Base-by-base conservation (phyloP, 2,329 filamentous ascomycete species). In the Sphaerostilbella broomeana region DNA sequence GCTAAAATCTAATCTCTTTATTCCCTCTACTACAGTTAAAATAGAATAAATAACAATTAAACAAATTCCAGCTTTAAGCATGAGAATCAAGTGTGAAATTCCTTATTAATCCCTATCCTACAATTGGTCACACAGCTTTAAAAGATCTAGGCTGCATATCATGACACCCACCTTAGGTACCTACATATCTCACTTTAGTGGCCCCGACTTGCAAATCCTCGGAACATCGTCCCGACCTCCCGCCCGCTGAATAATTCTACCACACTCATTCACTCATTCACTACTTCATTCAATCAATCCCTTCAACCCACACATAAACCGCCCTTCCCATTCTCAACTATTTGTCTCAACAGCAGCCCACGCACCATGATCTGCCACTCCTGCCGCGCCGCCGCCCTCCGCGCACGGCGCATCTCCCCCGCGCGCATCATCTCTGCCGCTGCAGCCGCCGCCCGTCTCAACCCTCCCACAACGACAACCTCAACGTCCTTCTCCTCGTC, bases 341-440 rank as follows among this genome's bases (percentile, higher is more conserved):
- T n/a, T 9, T 22, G 8, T 24, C n/a, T 8, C 2, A 12, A 10
- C 21, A 24, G 4, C 4, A 15, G 12, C n/a, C 13, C 12, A 27
- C 25, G 12, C 10, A 2, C 35, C 17, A 50, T 49, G 45, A 44
- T 50, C 24, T 46, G 47, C 39, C 37, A 36, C 16, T 39, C 48
- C 21, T 50, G 47, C 28, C 46, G 47, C 38, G 32, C 38, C 22
- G 42, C 44, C 31, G 29, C 40, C 2, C 47, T 42, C 31, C 19
- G 30, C 34, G 38, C 27, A 24, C 37, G 25, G 20, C 30, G 34
- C 22, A 10, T 18, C 18, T 12, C 36, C 16, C n/a, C 32, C 26
- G 11, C 35, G 8, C 36, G 38, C 22, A 20, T 34, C 21, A 15
- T 26, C 9, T 15, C 12, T n/a, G 25, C 20, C 11, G 17, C 27